Evolutionary conservation across 2,329 filamentous ascomycete genomes (phyloP), one percentile per base, ranked within the genome.

Genomic region (Epichloe sylvatica): DNA sequence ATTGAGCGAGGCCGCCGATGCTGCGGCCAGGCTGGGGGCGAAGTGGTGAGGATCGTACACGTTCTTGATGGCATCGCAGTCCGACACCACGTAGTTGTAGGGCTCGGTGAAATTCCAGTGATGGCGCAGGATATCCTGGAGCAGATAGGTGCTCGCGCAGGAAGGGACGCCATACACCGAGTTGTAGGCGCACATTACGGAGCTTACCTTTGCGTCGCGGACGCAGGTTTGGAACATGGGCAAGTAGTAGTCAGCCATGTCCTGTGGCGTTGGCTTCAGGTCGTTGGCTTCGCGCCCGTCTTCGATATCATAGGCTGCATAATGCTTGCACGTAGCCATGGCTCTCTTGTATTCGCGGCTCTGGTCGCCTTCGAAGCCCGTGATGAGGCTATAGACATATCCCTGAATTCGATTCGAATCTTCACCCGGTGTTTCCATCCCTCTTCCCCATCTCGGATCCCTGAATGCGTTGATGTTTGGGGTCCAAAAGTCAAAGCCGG

Each of bases 391-490:
- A 3, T 40, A 68, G 3, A 76, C 73, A 50, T 79, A 81, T 5
- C 62, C 62, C 9, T 69, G 66, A 13, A 80, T 64, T 37, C 70
- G 70, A 45, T 71, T 68, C 0, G 72, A 64, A 53, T 81, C 77
- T 57, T 80, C 77, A 4, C 77, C 76, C 0, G 78, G 77, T 0
- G 78, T 81, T 57, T 82, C 77, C 53, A 74, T 70, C 0, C 78
- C 79, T 8, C 79, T 67, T 1, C 79, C 79, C 79, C 78, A 81
- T 25, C 80, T 67, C 0, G 80, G 79, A 57, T 82, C 78, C 37
- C 73, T 73, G 65, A 77, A 84, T 0, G 76, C 72, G 56, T 83
- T 84, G 61, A 84, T 80, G 57, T 84, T 83, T 0, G 81, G 81
- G 0, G 81, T 80, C 75, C 78, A 83, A 58, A 71, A 80, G 59